phyloP scores from a whole-genome alignment of 345 rosid species.

The Kandelia obovata region DNA sequence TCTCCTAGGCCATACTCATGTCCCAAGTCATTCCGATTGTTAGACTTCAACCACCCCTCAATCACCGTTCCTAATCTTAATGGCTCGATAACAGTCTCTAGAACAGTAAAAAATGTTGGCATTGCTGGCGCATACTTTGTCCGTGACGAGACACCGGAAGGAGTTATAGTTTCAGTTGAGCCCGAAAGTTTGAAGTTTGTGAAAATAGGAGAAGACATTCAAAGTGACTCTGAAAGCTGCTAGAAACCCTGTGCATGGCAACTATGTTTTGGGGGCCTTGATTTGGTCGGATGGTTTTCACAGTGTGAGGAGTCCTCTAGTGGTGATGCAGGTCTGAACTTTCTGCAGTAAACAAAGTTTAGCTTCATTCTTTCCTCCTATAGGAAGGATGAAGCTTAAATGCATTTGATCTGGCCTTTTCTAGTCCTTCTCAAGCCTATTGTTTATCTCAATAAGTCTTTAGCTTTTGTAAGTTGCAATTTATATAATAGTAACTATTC shows the following conservation, averaged over 20 bases:
- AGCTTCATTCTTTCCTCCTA: too few species aligned
- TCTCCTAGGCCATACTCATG: slow-evolving; percentile 25
- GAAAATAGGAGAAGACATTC: slow-evolving; percentile 37
- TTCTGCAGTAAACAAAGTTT: too few species aligned
- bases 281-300: slow-evolving; percentile 51
- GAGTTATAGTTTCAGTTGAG: slow-evolving; percentile 29
- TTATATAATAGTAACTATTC: too few species aligned
- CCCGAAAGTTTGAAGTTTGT: slow-evolving; percentile 34
- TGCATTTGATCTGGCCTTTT: too few species aligned
- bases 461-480: too few species aligned
- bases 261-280: slow-evolving; percentile 38
- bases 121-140: slow-evolving; percentile 32
- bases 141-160: slow-evolving; percentile 23
- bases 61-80: slow-evolving; percentile 33
- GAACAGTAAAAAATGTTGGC: slow-evolving; percentile 52
- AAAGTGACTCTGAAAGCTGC: slow-evolving; percentile 23
- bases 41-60: slow-evolving; percentile 54
- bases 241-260: background rate
- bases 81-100: slow-evolving; percentile 12
- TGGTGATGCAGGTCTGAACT: slow-evolving; percentile 3
- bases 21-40: slow-evolving; percentile 18
- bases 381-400: too few species aligned
- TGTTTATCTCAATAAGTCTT: too few species aligned
- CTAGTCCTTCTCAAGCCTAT: too few species aligned
- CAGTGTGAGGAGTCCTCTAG: slow-evolving; percentile 41